Evolutionary conservation across 2,329 filamentous ascomycete genomes (phyloP).

Genomic region (Aspergillus sp.): DNA sequence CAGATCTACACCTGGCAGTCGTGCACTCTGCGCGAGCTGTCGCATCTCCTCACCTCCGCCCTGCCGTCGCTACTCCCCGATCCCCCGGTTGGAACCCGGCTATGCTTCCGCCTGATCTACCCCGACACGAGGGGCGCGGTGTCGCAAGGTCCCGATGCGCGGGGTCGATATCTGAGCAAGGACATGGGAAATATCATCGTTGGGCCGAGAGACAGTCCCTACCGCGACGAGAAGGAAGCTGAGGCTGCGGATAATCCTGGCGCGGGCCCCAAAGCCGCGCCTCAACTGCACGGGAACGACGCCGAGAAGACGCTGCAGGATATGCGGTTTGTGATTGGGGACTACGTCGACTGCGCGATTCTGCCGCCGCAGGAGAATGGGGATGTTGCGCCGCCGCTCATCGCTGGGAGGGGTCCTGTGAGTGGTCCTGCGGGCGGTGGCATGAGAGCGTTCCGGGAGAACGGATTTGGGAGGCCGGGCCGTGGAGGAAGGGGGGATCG

Average conservation of each 20-base stretch:
- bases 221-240: conserved; percentile 20
- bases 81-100: conserved; percentile 68
- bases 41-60: conserved; percentile 62
- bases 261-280: conserved; percentile 18
- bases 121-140: conserved; percentile 53
- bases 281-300: conserved; percentile 47
- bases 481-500: conserved; percentile 35
- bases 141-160: conserved; percentile 30
- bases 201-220: conserved; percentile 34
- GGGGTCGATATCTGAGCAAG: conserved; percentile 61
- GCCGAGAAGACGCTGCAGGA: conserved; percentile 66
- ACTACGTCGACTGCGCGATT: conserved; percentile 77
- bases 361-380: conserved; percentile 67
- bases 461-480: conserved; percentile 35
- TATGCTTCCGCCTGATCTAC: conserved; percentile 81
- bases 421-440: conserved; percentile 32
- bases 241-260: conserved; percentile 30
- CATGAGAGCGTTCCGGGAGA: conserved; percentile 37
- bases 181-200: conserved; percentile 78
- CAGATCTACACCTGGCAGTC: conserved; percentile 79
- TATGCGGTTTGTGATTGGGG: conserved; percentile 74
- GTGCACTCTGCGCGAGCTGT: conserved; percentile 72
- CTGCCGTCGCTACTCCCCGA: conserved; percentile 61
- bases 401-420: conserved; percentile 37
- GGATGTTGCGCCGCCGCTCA: conserved; percentile 55